These are phyloP conservation scores for Leccinum broughii DNA, from an alignment of 768 basidiomycete species.

Conservation along the genomic window DNA sequence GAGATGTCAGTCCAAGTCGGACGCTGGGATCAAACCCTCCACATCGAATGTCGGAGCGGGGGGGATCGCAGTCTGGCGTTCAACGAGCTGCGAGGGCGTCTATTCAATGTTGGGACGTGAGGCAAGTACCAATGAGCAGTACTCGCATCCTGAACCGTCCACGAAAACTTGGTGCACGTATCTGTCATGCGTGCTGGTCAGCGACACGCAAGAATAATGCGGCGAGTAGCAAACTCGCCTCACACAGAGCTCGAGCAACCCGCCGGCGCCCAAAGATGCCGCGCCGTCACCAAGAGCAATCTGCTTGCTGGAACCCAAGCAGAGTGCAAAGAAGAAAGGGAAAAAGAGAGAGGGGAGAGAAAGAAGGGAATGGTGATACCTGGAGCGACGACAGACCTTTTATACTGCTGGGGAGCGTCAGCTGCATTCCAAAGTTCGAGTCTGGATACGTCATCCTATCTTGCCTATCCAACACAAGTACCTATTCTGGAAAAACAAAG, in stretches of 20 bases:
- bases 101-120: not conserved
- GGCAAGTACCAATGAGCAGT: not conserved
- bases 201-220: not conserved
- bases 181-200: not conserved
- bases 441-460: not conserved
- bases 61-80: constrained; percentile 50
- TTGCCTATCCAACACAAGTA: not conserved
- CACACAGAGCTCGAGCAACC: not conserved
- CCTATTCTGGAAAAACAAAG: not conserved
- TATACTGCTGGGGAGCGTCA: not conserved
- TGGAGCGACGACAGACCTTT: not conserved
- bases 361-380: not conserved
- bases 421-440: not conserved
- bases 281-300: not conserved
- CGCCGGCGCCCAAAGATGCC: not conserved
- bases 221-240: not conserved
- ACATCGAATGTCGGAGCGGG: not conserved
- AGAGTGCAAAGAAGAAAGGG: not conserved
- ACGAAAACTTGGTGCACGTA: not conserved
- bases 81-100: constrained; percentile 23
- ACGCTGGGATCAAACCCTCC: not conserved
- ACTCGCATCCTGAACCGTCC: constrained; percentile 58
- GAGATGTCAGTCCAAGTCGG: not conserved
- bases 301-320: not conserved
- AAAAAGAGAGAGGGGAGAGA: not conserved